Percentiles rank a stretch among this genome's conserved stretches.
Evolutionary conservation across 768 basidiomycete species (phyloP).

Genomic region (Hericium rajendrae): DNA sequence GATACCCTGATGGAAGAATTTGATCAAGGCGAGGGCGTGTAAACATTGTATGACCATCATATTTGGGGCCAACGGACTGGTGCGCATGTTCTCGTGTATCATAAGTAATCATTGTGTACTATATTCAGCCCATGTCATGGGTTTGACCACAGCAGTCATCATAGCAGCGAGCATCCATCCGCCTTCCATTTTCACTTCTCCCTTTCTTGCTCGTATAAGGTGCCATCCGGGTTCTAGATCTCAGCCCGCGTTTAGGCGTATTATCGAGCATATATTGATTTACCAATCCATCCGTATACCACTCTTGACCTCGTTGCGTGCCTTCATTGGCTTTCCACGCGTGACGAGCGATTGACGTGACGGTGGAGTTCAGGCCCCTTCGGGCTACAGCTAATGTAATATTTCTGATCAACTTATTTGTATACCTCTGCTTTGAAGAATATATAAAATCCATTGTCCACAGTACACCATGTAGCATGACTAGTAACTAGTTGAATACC

Average conservation of each 20-base stretch:
- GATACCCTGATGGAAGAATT: conserved; percentile 51
- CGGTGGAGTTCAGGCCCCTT: background rate
- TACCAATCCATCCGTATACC: background rate
- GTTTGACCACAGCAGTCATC: too few relatives aligned
- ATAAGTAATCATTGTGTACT: too few relatives aligned
- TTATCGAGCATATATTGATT: conserved; percentile 59
- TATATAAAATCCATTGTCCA: background rate
- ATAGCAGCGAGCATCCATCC: background rate
- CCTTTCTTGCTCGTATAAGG: conserved; percentile 58
- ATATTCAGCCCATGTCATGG: too few relatives aligned
- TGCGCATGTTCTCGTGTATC: too few relatives aligned
- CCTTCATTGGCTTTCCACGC: too few relatives aligned
- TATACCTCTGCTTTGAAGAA: background rate
- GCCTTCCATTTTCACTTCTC: background rate
- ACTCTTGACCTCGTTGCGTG: too few relatives aligned
- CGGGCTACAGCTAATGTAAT: background rate
- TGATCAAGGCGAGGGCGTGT: conserved; percentile 46
- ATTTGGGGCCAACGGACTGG: background rate
- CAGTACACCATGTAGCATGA: background rate
- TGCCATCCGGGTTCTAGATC: conserved; percentile 55
- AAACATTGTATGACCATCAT: background rate
- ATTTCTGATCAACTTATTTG: background rate
- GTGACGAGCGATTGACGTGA: background rate
- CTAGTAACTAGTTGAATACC: conserved; percentile 6
- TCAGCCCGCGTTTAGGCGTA: conserved; percentile 59